Percentiles rank a stretch among this genome's conserved stretches.
phyloP scores from a whole-genome alignment of 139 green algal genomes.

The Chlamydomonas urium region DNA sequence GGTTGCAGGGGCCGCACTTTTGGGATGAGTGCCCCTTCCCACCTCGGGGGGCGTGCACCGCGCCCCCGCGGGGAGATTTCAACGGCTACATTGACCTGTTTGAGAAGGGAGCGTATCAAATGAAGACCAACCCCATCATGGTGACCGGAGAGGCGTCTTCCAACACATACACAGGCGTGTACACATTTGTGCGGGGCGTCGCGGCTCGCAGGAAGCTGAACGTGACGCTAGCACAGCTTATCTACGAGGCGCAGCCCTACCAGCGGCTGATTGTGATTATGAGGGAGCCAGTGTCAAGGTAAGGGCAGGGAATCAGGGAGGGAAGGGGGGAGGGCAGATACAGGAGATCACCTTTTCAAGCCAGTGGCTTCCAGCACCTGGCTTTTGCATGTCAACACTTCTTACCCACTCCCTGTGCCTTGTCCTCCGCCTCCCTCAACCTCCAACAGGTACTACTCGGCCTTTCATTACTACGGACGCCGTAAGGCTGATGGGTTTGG shows the following conservation, averaged over 20 bases:
- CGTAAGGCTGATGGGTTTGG: conserved; percentile 3
- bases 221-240: conserved; percentile 39
- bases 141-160: conserved; percentile 40
- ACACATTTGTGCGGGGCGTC: conserved; percentile 32
- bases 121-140: conserved; percentile 29
- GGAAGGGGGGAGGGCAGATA: too few relatives aligned
- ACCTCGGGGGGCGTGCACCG: conserved; percentile 37
- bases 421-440: too few relatives aligned
- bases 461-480: conserved; percentile 49
- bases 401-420: too few relatives aligned
- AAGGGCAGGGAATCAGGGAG: too few relatives aligned
- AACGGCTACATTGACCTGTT: conserved; percentile 49
- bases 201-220: conserved; percentile 21
- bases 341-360: too few relatives aligned
- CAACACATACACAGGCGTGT: conserved; percentile 53
- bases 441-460: conserved; percentile 43
- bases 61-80: conserved; percentile 35
- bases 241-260: conserved; percentile 53
- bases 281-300: conserved; percentile 34
- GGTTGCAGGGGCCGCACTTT: conserved; percentile 20
- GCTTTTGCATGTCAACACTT: too few relatives aligned
- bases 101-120: conserved; percentile 23
- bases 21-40: conserved; percentile 54
- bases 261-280: conserved; percentile 46
- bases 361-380: too few relatives aligned